A percentile compares a stretch with the other conserved stretches of the same genome.
Conservation (phyloP, 306 rosid genomes). For the Ziziphus jujuba region DNA sequence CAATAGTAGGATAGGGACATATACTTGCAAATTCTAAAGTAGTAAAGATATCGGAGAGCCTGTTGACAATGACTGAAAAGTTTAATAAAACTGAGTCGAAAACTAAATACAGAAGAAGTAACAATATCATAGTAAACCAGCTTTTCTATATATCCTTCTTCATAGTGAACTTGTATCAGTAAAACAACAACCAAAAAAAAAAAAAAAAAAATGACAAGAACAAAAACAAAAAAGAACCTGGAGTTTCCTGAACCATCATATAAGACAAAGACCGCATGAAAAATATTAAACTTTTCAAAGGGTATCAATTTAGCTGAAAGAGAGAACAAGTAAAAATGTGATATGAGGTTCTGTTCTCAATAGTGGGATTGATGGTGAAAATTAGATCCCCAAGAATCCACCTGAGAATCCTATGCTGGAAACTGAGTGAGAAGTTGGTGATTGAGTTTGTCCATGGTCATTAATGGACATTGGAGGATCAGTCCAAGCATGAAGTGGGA, state of each 20-base stretch:
- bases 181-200: too few relatives aligned
- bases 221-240: background rate
- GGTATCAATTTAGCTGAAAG: too few relatives aligned
- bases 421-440: conserved; percentile 6
- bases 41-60: background rate
- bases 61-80: background rate
- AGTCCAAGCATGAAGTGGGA: background rate
- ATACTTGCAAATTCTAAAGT: background rate
- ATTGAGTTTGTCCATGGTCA: background rate
- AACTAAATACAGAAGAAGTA: background rate
- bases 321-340: too few relatives aligned
- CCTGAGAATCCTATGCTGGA: background rate
- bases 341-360: background rate
- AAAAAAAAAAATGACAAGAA: too few relatives aligned
- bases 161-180: too few relatives aligned
- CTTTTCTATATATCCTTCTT: background rate
- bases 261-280: too few relatives aligned
- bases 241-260: too few relatives aligned
- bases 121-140: background rate
- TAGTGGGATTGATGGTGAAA: background rate
- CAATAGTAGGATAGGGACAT: background rate
- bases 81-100: background rate
- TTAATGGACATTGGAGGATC: conserved; percentile 6
- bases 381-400: conserved; percentile 1
- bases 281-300: too few relatives aligned